Conservation (phyloP, 2,329 filamentous ascomycete genomes). For the Curvularia sp. region DNA sequence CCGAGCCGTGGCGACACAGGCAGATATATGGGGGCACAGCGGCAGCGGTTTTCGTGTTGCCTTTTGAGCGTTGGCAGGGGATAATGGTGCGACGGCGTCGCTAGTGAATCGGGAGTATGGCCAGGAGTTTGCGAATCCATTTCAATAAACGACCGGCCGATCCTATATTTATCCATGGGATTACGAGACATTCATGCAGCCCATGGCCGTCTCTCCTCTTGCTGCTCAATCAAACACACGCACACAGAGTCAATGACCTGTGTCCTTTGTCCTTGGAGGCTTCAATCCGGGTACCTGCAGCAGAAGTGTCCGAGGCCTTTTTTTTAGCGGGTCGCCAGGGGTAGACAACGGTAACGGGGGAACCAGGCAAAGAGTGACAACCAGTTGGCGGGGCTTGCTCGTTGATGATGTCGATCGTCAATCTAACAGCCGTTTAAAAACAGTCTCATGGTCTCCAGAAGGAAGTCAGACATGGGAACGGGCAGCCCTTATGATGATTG, state of each 20-base stretch:
- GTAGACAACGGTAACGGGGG: conserved; percentile 16
- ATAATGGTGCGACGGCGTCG: conserved; percentile 47
- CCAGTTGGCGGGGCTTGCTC: conserved; percentile 25
- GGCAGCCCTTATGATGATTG: conserved; percentile 40
- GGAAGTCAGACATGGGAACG: conserved; percentile 30
- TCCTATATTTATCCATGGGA: conserved; percentile 29
- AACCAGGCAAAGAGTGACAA: conserved; percentile 34
- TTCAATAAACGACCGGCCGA: conserved; percentile 18
- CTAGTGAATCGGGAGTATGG: conserved; percentile 33
- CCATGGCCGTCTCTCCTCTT: conserved; percentile 29
- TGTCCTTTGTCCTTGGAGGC: conserved; percentile 4
- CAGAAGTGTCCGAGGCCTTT: conserved; percentile 21
- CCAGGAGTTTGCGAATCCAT: conserved; percentile 26
- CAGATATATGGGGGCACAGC: conserved; percentile 29
- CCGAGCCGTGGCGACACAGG: conserved; percentile 20
- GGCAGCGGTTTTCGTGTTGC: conserved; percentile 32
- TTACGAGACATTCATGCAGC: conserved; percentile 22
- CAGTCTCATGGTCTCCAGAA: conserved; percentile 29
- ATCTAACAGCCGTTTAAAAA: conserved; percentile 20
- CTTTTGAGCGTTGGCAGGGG: conserved; percentile 29
- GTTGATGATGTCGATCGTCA: conserved; percentile 35
- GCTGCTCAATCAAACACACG: neutral
- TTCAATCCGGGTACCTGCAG: conserved; percentile 29
- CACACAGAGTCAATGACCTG: conserved; percentile 2
- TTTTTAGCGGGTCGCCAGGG: conserved; percentile 18